These are phyloP conservation scores for Blastobotrys chiropterorum DNA, from an alignment of 805 yeast species.

Conservation along the genomic window DNA sequence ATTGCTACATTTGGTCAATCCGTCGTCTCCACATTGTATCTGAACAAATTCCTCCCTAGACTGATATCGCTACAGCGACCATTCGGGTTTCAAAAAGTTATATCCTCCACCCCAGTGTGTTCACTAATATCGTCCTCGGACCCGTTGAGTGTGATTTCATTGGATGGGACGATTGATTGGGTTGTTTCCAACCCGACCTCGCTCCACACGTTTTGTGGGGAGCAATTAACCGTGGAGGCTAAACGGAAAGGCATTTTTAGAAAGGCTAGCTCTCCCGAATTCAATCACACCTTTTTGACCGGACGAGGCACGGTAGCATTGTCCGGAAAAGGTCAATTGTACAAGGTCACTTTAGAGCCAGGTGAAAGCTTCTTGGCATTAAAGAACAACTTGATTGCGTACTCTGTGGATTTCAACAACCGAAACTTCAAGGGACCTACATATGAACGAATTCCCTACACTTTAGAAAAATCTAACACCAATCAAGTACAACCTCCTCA, in stretches of 20 bases:
- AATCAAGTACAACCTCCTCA: background rate
- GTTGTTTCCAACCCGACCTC: slow-evolving; percentile 33
- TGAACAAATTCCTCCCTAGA: slow-evolving; percentile 3
- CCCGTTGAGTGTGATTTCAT: slow-evolving; percentile 33
- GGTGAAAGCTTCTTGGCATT: slow-evolving; percentile 38
- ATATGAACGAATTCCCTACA: slow-evolving; percentile 3
- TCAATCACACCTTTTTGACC: slow-evolving; percentile 30
- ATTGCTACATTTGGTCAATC: slow-evolving; percentile 39
- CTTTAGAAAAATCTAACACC: background rate
- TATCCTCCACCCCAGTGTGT: slow-evolving; percentile 26
- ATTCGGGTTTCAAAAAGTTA: slow-evolving; percentile 17
- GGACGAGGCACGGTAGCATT: slow-evolving; percentile 44
- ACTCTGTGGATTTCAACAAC: slow-evolving; percentile 22
- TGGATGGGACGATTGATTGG: slow-evolving; percentile 40
- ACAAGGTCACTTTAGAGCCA: slow-evolving; percentile 32
- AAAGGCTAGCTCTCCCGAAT: slow-evolving; percentile 19
- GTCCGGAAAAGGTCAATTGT: slow-evolving; percentile 36
- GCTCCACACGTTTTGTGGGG: slow-evolving; percentile 43
- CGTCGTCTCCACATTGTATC: slow-evolving; percentile 10
- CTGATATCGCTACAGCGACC: slow-evolving; percentile 6
- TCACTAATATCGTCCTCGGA: slow-evolving; percentile 24
- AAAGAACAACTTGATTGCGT: slow-evolving; percentile 39
- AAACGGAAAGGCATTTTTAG: slow-evolving; percentile 3
- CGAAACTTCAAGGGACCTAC: slow-evolving; percentile 8
- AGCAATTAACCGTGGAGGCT: slow-evolving; percentile 19